A percentile compares a stretch with the other conserved stretches of the same genome.
Conservation (phyloP, 176 grass and related monocot genomes). For the Bolboschoenus planiculmis region DNA sequence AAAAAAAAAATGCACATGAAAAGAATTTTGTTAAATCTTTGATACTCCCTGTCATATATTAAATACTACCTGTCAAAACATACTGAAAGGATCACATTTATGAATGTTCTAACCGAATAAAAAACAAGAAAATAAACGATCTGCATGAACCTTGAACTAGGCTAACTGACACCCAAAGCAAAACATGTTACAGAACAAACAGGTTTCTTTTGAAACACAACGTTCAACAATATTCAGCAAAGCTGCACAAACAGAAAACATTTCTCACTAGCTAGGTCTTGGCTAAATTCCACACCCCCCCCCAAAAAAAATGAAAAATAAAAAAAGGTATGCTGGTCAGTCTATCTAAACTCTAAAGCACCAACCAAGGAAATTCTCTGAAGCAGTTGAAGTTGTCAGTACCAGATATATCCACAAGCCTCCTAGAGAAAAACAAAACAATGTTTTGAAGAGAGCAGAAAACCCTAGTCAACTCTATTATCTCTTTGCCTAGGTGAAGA, state of each 20-base stretch:
- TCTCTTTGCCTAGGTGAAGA: neutral
- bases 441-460: constrained; percentile 2
- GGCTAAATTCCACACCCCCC: neutral
- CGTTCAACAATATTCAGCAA: neutral
- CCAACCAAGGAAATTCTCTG: neutral
- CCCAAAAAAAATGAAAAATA: neutral
- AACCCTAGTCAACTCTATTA: constrained; percentile 8
- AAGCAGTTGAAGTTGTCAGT: neutral
- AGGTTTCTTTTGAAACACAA: neutral
- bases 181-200: neutral
- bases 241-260: neutral
- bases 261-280: neutral
- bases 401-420: constrained; percentile 7
- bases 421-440: neutral
- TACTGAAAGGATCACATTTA: neutral
- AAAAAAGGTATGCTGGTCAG: constrained; percentile 3
- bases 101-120: neutral
- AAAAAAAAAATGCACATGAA: too few species aligned
- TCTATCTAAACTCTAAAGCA: constrained; percentile 1
- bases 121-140: neutral
- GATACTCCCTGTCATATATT: too few species aligned
- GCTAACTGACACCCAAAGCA: neutral
- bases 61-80: neutral
- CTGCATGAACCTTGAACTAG: neutral
- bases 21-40: too few species aligned